Percentiles rank a stretch among this genome's conserved stretches.
phyloP scores from a whole-genome alignment of 805 yeast species.

The Blastobotrys terrestris region DNA sequence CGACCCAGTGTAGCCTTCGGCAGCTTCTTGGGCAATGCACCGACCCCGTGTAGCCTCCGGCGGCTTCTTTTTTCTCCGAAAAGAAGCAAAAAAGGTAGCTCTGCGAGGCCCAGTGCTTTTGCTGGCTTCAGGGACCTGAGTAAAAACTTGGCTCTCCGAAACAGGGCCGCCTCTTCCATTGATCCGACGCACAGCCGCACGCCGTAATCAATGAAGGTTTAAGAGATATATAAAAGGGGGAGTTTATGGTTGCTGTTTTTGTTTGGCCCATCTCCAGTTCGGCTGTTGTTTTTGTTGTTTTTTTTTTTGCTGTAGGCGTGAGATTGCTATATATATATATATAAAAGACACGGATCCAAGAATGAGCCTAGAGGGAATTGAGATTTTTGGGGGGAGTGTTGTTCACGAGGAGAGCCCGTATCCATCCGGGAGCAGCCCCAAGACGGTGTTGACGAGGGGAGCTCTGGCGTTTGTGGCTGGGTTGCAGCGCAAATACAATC shows the following conservation, averaged over 20 bases:
- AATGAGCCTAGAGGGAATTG: constrained; percentile 7
- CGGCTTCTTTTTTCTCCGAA: no score
- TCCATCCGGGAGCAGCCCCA: constrained; percentile 29
- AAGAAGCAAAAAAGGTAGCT: no score
- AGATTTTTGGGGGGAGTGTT: background rate
- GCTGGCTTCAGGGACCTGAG: background rate
- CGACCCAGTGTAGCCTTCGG: no score
- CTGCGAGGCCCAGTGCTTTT: no score
- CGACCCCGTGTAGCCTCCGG: no score
- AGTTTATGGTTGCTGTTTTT: background rate
- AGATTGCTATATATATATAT: no score
- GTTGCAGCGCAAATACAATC: constrained; percentile 57
- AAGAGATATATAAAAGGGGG: background rate
- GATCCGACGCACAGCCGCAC: background rate
- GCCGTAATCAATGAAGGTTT: background rate
- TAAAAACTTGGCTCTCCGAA: background rate
- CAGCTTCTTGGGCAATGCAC: no score
- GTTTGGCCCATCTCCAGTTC: no score
- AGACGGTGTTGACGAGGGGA: constrained; percentile 53
- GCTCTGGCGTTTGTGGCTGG: constrained; percentile 63
- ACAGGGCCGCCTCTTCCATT: background rate
- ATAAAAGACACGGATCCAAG: no score
- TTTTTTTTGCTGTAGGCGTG: no score
- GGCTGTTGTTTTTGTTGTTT: no score
- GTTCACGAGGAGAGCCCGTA: background rate